Base-by-base conservation (phyloP, 768 basidiomycete genomes). In the Lentinula aciculospora region DNA sequence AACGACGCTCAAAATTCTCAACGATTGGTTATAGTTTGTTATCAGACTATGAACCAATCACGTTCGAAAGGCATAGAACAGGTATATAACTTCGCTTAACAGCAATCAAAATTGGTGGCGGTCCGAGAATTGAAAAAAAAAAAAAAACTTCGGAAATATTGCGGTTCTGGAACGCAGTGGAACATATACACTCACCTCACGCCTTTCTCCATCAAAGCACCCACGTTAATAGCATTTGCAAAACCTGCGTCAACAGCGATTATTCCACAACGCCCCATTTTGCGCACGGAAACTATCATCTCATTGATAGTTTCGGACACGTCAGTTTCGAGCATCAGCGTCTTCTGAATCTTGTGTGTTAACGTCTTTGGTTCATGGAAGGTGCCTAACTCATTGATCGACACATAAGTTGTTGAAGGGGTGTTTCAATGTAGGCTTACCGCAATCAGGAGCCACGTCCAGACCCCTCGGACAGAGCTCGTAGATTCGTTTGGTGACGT, bases 191-290 rank as follows among this genome's bases (percentile, higher is more conserved):
- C 68, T 39, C 57, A 72, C 60, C 85, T 72, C 17, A 87, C 71
- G 8, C 88, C 88, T 68, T 86, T 86, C 74, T 91, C 86, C 88
- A 90, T 90, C 29, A 91, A 64, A 0, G 88, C 83, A 7, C 88
- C 87, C 53, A 91, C 72, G 65, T 86, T 86, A 67, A 87, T 77
- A 23, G 78, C 80, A 67, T 89, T 88, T 21, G 84, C 82, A 69
- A 75, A 84, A 0, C 83, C 86, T 5, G 81, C 75, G 63, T 90
- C 91, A 3, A 79, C 88, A 9, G 84, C 85, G 51, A 86, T 89
- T 53, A 89, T 69, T 0, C 86, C 88, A 64, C 79, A 73, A 13
- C 75, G 67, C 6, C 87, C 86, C 66, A 75, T 74, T 72, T 91
- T 86, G 53, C 75, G 67, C 1, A 77, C 76, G 1, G 78, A 67